These are phyloP conservation scores for Chalaropsis ovoidea DNA, from an alignment of 2,329 filamentous ascomycete species.

Conservation along the genomic window DNA sequence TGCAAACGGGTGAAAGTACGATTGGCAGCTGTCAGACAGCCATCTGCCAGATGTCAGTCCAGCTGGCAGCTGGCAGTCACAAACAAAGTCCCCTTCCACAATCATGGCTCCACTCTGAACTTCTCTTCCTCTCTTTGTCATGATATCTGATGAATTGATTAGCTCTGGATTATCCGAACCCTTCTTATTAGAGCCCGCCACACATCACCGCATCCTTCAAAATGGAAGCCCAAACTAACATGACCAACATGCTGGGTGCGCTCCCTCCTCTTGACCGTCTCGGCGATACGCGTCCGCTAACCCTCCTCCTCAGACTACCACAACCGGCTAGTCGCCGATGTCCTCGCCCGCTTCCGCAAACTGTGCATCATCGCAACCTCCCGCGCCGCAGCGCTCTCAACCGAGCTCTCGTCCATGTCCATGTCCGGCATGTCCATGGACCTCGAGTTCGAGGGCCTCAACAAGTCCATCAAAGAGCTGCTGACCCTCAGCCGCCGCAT, in stretches of 20 bases:
- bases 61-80: background rate
- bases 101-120: background rate
- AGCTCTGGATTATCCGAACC: background rate
- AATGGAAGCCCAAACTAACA: slow-evolving; percentile 21
- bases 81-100: background rate
- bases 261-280: slow-evolving; percentile 1
- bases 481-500: slow-evolving; percentile 37
- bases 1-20: too few species aligned
- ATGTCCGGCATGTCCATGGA: slow-evolving; percentile 39
- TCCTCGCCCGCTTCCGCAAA: slow-evolving; percentile 38
- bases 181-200: background rate
- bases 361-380: slow-evolving; percentile 38
- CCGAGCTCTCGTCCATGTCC: slow-evolving; percentile 37
- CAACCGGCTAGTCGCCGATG: slow-evolving; percentile 38
- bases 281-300: slow-evolving; percentile 19
- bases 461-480: slow-evolving; percentile 39
- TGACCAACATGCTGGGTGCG: slow-evolving; percentile 35
- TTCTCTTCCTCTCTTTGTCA: background rate
- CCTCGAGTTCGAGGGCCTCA: slow-evolving; percentile 39
- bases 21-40: background rate
- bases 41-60: background rate
- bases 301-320: slow-evolving; percentile 34
- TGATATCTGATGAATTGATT: background rate
- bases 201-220: background rate
- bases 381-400: slow-evolving; percentile 34